These are phyloP conservation scores for Turnera subulata DNA, from an alignment of 345 rosid species.

Conservation along the genomic window DNA sequence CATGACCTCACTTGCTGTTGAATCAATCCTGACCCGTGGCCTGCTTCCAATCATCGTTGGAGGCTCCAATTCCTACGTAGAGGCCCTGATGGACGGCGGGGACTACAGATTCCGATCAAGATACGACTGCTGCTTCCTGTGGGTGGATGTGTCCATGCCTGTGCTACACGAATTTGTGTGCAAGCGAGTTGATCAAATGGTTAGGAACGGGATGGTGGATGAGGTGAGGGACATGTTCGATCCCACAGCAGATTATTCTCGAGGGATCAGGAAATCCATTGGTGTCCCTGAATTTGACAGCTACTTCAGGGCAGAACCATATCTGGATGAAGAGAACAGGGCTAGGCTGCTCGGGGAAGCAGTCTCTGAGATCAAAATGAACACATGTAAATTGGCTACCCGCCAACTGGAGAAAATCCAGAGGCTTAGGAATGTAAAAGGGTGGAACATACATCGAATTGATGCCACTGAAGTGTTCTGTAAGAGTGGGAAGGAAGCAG, in stretches of 20 bases:
- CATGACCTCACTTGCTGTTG: conserved; percentile 38
- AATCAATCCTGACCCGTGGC: conserved; percentile 44
- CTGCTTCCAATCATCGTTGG: conserved; percentile 70
- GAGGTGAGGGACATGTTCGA: conserved; percentile 53
- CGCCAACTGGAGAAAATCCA: conserved; percentile 65
- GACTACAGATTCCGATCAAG: conserved; percentile 30
- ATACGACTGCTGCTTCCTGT: conserved; percentile 63
- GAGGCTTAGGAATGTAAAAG: conserved; percentile 40
- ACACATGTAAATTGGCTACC: conserved; percentile 46
- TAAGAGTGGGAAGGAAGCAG: conserved; percentile 33
- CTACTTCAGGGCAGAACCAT: conserved; percentile 43
- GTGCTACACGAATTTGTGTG: conserved; percentile 42
- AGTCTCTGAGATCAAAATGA: conserved; percentile 47
- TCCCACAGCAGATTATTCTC: conserved; percentile 30
- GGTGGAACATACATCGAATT: conserved; percentile 62
- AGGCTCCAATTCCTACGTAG: conserved; percentile 73
- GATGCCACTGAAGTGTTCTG: conserved; percentile 64
- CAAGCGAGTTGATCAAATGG: conserved; percentile 73
- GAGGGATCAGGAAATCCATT: conserved; percentile 57
- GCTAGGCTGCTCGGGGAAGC: conserved; percentile 40
- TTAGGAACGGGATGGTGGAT: conserved; percentile 56
- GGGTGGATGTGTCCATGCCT: conserved; percentile 68
- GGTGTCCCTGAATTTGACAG: conserved; percentile 72
- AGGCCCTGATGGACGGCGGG: conserved; percentile 45
- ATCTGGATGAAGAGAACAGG: conserved; percentile 19